Conservation (phyloP, 1,284 basidiomycete species). For the Trichosporon asahii region DNA sequence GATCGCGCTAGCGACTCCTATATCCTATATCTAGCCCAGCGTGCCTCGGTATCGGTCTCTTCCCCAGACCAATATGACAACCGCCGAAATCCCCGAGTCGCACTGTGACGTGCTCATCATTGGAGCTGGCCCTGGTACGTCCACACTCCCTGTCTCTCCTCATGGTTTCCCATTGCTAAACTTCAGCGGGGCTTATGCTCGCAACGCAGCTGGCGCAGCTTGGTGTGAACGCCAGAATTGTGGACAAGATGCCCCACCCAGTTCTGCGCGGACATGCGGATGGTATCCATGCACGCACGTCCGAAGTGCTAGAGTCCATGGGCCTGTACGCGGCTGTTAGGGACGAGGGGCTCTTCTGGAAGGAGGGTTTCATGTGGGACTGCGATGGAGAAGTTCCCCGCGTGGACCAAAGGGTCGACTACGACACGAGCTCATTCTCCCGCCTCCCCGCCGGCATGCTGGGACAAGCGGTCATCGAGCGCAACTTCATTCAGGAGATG, state of each 20-base stretch:
- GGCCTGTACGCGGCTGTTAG: background rate
- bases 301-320: background rate
- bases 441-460: background rate
- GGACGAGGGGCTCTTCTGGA: constrained; percentile 5
- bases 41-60: background rate
- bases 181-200: constrained; percentile 23
- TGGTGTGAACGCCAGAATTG: constrained; percentile 29
- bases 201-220: constrained; percentile 24
- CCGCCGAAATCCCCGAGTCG: constrained; percentile 15
- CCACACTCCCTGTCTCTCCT: constrained; percentile 15
- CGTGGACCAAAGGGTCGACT: constrained; percentile 8
- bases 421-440: background rate
- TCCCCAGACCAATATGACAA: constrained; percentile 2
- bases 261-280: constrained; percentile 34
- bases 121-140: constrained; percentile 21
- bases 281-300: constrained; percentile 19
- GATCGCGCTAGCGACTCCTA: background rate
- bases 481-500: constrained; percentile 22
- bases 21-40: background rate
- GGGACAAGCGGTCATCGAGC: constrained; percentile 24
- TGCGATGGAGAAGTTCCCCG: constrained; percentile 18
- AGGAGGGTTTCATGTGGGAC: constrained; percentile 18
- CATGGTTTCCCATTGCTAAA: too few relatives aligned
- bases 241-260: constrained; percentile 35
- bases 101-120: constrained; percentile 27